A percentile compares a stretch with the other conserved stretches of the same genome.
These are phyloP conservation scores for Patellaria atrata DNA, from an alignment of 495 filamentous ascomycete species.

Conservation along the genomic window DNA sequence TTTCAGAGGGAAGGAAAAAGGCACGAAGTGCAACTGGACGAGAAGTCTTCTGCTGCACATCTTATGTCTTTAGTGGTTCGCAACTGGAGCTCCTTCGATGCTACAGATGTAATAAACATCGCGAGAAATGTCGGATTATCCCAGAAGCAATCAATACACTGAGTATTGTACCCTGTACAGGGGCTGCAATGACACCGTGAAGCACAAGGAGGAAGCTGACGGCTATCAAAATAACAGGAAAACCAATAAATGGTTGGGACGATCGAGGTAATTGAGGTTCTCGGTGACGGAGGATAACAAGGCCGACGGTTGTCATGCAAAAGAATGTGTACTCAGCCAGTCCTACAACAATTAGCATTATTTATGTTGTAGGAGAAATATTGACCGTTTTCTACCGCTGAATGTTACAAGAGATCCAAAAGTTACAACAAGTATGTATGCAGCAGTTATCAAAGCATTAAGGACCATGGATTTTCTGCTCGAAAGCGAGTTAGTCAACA, in stretches of 20 bases:
- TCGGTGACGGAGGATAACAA: conserved; percentile 12
- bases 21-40: no score
- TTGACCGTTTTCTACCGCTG: not conserved
- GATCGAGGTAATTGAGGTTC: conserved; percentile 11
- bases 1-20: no score
- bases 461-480: conserved; percentile 10
- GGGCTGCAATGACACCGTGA: no score
- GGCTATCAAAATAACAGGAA: conserved; percentile 10
- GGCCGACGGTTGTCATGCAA: conserved; percentile 11
- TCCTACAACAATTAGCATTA: conserved; percentile 2
- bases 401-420: conserved; percentile 14
- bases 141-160: no score
- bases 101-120: no score
- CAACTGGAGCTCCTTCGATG: no score
- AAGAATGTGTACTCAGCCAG: conserved; percentile 16
- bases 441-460: conserved; percentile 4
- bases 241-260: not conserved
- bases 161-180: no score
- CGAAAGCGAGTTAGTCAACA: conserved; percentile 1
- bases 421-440: conserved; percentile 12
- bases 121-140: no score
- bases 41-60: no score
- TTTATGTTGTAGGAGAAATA: not conserved
- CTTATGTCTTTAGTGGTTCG: no score
- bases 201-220: conserved; percentile 8